Evolutionary conservation across 176 grass and related monocot species (phyloP), one percentile per base, ranked within the genome.

Genomic region (Stipa capillata): DNA sequence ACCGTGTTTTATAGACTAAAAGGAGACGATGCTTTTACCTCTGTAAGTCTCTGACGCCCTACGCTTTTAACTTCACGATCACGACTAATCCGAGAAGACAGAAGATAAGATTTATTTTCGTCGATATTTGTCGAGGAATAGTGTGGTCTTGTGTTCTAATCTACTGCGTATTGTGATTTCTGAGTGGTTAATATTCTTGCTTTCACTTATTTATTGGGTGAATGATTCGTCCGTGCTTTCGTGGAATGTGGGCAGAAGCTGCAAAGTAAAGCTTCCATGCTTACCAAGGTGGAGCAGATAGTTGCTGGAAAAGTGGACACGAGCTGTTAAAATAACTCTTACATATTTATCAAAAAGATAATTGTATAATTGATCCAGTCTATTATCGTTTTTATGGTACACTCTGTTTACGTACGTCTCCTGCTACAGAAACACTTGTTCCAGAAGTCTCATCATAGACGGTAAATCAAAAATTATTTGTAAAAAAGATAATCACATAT

Each of bases 51-150:
- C n/a, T n/a, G n/a, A n/a, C n/a, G n/a, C n/a, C n/a, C n/a, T n/a
- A n/a, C 4, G 34, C 54, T 40, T 66, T 25, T 28, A 41, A 37
- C 34, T 21, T 24, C 52, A 18, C 23, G 44, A 54, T 77, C 79
- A 87, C 85, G 65, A 36, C 44, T 71, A 62, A 77, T 87, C 79
- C 73, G 45, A 79, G 63, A 36, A 29, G 32, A 24, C 33, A 64
- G 72, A 15, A 81, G 85, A 47, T 77, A 71, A 69, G 27, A n/a
- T 72, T 78, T 64, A 70, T 63, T 87, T 70, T 82, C 85, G 21
- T 6, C 8, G 62, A 47, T 64, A 24, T 44, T 17, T 34, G 81
- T 74, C 47, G 4, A 74, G 21, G 45, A 74, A 65, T 27, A 65
- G 56, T n/a, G n/a, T 17, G 14, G 3, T 9, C 63, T 23, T 40